Evolutionary conservation across 371 early-diverging fungal genomes (phyloP).

Genomic region (Mucor piriformis): DNA sequence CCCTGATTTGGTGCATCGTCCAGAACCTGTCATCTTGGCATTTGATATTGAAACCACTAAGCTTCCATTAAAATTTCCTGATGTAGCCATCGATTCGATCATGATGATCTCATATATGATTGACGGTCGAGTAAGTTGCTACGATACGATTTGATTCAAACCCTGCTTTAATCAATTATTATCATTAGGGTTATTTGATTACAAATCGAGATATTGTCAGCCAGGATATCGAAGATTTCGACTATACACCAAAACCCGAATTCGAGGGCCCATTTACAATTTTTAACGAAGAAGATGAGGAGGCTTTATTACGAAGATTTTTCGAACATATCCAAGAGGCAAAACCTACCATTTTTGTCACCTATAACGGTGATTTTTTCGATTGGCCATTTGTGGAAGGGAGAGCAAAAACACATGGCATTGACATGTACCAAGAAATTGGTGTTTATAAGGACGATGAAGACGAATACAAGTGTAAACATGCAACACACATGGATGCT

Average conservation of each 20-base stretch:
- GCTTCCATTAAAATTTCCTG: conserved; percentile 98
- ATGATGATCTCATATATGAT: conserved; percentile 99
- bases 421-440: conserved; percentile 85
- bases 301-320: conserved; percentile 83
- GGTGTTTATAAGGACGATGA: conserved; percentile 84
- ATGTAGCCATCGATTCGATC: conserved; percentile 88
- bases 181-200: conserved; percentile 97
- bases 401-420: conserved; percentile 78
- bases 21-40: conserved; percentile 95
- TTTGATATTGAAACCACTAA: conserved; percentile 99
- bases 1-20: conserved; percentile 90
- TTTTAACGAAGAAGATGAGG: conserved; percentile 95
- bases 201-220: conserved; percentile 97
- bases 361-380: conserved; percentile 99
- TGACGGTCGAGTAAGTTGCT: conserved; percentile 78
- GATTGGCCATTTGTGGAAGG: conserved; percentile 99
- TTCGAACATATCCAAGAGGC: conserved; percentile 90
- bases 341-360: conserved; percentile 93
- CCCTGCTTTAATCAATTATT: too few species aligned
- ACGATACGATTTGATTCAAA: too few species aligned
- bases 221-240: conserved; percentile 97
- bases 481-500: conserved; percentile 98
- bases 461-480: conserved; percentile 87
- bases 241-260: conserved; percentile 97
- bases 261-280: conserved; percentile 96